These are phyloP conservation scores for Penicillium sclerotigenum DNA, from an alignment of 2,329 filamentous ascomycete species.

Conservation along the genomic window DNA sequence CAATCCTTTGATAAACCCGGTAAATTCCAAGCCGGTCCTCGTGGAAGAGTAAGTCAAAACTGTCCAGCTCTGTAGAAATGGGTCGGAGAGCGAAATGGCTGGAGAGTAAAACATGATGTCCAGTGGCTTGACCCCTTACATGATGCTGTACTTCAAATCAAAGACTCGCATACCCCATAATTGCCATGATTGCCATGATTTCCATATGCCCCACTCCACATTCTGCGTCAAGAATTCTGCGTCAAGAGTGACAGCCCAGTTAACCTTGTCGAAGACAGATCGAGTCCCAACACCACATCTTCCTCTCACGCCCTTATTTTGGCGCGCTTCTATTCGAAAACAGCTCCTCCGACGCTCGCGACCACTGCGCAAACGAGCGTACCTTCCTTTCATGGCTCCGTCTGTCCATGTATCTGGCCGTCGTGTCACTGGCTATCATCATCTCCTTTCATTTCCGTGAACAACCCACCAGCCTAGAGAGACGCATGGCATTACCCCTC, in stretches of 20 bases:
- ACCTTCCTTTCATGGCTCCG: constrained; percentile 89
- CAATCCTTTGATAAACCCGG: constrained; percentile 53
- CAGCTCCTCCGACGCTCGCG: constrained; percentile 61
- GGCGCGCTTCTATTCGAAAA: constrained; percentile 66
- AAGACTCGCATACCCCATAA: neutral
- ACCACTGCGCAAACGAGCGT: constrained; percentile 65
- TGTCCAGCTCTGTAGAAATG: neutral
- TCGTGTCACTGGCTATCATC: constrained; percentile 86
- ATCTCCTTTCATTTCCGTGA: constrained; percentile 87
- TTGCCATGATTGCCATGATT: neutral
- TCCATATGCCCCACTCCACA: neutral
- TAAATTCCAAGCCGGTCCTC: constrained; percentile 48
- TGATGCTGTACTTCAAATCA: neutral
- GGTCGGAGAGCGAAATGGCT: neutral
- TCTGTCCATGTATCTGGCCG: constrained; percentile 82
- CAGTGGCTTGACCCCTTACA: constrained; percentile 5
- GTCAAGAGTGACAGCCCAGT: neutral
- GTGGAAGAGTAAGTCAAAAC: constrained; percentile 46
- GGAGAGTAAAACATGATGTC: neutral
- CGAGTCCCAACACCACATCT: constrained; percentile 40
- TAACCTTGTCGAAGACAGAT: constrained; percentile 22
- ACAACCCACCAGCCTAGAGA: constrained; percentile 67
- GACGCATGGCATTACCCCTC: constrained; percentile 74
- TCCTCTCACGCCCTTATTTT: constrained; percentile 54
- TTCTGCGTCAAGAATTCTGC: too few relatives aligned